phyloP scores from a whole-genome alignment of 306 rosid genomes.

The Casuarina cunninghamiana region DNA sequence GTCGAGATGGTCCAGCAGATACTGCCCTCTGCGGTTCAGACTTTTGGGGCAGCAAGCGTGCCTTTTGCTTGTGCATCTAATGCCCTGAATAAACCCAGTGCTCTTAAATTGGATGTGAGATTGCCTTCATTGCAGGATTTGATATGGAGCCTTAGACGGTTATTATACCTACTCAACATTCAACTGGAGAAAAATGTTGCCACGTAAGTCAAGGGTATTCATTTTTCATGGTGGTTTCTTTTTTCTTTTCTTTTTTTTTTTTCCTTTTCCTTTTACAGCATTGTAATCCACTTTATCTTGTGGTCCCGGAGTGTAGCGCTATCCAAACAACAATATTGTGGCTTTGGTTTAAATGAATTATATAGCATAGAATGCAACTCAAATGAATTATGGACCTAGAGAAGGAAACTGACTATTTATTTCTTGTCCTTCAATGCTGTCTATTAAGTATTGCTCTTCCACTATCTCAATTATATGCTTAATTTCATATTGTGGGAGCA shows the following conservation, averaged over 20 bases:
- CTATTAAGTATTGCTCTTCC: not conserved
- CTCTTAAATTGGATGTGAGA: conserved; percentile 73
- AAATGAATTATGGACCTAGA: conserved; percentile 6
- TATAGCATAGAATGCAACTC: conserved; percentile 2
- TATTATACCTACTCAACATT: conserved; percentile 73
- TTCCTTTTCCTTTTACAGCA: not conserved
- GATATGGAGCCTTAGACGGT: conserved; percentile 70
- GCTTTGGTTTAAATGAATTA: conserved; percentile 16
- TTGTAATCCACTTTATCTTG: not conserved
- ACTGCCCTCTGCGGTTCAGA: conserved; percentile 47
- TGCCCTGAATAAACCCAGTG: conserved; percentile 73
- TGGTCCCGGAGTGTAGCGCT: conserved; percentile 11
- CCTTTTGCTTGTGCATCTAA: conserved; percentile 84
- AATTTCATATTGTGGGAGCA: not conserved
- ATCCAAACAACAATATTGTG: conserved; percentile 13
- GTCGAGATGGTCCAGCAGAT: conserved; percentile 38
- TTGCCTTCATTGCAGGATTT: conserved; percentile 72
- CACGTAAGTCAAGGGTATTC: conserved; percentile 68
- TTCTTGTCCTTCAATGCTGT: not conserved
- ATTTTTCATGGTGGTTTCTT: conserved; percentile 3
- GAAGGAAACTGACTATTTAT: not conserved
- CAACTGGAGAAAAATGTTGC: conserved; percentile 91
- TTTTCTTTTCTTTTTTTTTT: too few species aligned
- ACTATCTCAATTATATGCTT: not conserved
- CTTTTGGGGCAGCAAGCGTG: conserved; percentile 47